phyloP scores from a whole-genome alignment of 192 early-diverging fungal species.

The Backusella tarrabulga region DNA sequence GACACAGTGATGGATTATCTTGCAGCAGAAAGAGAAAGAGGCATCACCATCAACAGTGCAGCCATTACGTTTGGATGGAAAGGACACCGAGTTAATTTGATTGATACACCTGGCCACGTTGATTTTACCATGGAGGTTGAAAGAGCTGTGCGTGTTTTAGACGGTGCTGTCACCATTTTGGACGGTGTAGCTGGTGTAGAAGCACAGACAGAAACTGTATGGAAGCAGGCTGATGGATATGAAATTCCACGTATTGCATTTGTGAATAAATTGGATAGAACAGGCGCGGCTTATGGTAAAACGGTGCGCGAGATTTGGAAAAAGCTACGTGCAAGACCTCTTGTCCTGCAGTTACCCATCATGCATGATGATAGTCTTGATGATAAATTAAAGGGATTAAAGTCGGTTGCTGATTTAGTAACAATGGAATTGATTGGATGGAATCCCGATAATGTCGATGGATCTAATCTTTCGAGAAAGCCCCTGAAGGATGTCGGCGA shows the following conservation, averaged over 20 bases:
- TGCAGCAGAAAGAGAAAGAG: constrained; percentile 83
- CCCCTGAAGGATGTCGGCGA: constrained; percentile 36
- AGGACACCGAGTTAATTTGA: constrained; percentile 80
- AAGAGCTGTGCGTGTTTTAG: constrained; percentile 86
- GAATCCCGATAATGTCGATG: constrained; percentile 44
- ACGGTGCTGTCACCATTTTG: constrained; percentile 90
- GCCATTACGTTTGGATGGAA: constrained; percentile 86
- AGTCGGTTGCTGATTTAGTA: constrained; percentile 72
- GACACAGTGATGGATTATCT: constrained; percentile 94
- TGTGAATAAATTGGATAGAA: constrained; percentile 97
- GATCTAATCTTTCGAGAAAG: constrained; percentile 36
- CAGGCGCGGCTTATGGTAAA: constrained; percentile 66
- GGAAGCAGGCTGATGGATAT: constrained; percentile 85
- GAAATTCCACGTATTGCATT: constrained; percentile 79
- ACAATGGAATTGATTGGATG: constrained; percentile 68
- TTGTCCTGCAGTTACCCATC: constrained; percentile 76
- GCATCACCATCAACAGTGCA: constrained; percentile 93
- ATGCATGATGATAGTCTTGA: constrained; percentile 39
- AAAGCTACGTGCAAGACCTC: constrained; percentile 57
- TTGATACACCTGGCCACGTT: constrained; percentile 95
- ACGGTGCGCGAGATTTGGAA: constrained; percentile 58
- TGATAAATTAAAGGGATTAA: constrained; percentile 50
- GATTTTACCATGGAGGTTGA: constrained; percentile 98
- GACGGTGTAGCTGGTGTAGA: constrained; percentile 96
- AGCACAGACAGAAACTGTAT: constrained; percentile 96